Conservation (phyloP, 805 yeast species). For the Nakazawaea anatomiae region DNA sequence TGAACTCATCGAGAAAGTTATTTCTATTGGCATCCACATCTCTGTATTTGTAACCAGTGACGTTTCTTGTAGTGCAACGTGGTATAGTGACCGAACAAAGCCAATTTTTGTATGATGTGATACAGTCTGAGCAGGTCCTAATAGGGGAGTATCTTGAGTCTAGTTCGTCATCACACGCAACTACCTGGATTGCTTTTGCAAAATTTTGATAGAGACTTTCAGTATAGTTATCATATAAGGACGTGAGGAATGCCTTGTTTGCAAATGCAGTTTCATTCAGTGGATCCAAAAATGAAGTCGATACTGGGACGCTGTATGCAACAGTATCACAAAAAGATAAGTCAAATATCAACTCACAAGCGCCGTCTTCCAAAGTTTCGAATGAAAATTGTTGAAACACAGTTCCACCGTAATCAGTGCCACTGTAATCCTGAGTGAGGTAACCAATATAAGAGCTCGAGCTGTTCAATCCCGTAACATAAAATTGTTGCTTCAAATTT, state of each 20-base stretch:
- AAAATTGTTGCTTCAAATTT: constrained; percentile 54
- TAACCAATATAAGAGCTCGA: constrained; percentile 62
- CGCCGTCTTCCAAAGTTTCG: constrained; percentile 42
- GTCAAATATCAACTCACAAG: constrained; percentile 71
- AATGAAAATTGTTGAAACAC: constrained; percentile 54
- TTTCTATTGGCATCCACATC: constrained; percentile 52
- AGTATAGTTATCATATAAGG: constrained; percentile 63
- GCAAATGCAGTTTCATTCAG: constrained; percentile 17
- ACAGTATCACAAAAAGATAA: constrained; percentile 75
- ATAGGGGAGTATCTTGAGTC: constrained; percentile 73
- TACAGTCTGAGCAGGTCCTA: constrained; percentile 68
- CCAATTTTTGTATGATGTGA: constrained; percentile 73
- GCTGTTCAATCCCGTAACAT: constrained; percentile 51
- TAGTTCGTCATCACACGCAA: constrained; percentile 64
- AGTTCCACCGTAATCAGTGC: constrained; percentile 51
- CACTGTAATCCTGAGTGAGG: constrained; percentile 44
- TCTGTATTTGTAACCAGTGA: constrained; percentile 40
- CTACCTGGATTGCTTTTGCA: constrained; percentile 66
- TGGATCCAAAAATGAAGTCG: constrained; percentile 14
- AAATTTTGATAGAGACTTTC: constrained; percentile 53
- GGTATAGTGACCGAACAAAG: constrained; percentile 86
- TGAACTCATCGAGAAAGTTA: constrained; percentile 42
- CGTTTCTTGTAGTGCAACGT: constrained; percentile 57
- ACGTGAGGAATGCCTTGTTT: constrained; percentile 29
- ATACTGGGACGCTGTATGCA: constrained; percentile 80